Conservation (phyloP, 805 yeast genomes). For the Nakazawaea molendinolei region DNA sequence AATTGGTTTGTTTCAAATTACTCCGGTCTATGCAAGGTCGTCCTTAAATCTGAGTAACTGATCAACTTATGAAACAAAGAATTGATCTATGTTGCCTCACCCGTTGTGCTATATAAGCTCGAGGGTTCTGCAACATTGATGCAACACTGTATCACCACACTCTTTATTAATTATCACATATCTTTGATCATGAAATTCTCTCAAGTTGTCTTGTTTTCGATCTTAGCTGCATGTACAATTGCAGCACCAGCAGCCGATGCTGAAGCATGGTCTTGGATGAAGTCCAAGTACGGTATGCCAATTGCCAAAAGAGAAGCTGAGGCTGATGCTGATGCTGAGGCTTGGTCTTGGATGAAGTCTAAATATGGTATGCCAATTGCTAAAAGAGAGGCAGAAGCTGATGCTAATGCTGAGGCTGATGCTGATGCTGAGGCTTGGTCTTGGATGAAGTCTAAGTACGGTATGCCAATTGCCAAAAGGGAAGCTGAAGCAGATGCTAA, state of each 20-base stretch:
- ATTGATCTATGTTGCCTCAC: no score
- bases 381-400: conserved; percentile 17
- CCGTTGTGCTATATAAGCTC: no score
- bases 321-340: conserved; percentile 16
- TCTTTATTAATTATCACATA: no score
- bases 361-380: conserved; percentile 12
- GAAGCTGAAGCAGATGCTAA: conserved; percentile 22
- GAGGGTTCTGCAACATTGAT: no score
- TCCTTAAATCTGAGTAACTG: no score
- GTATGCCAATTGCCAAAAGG: conserved; percentile 15
- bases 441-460: conserved; percentile 7
- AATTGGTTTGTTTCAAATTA: no score
- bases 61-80: no score
- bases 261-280: conserved; percentile 14
- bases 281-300: conserved; percentile 5
- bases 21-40: no score
- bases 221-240: background rate
- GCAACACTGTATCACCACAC: no score
- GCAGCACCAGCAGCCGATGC: conserved; percentile 15
- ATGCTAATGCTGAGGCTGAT: no score
- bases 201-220: conserved; percentile 9
- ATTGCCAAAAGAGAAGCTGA: conserved; percentile 16
- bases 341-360: conserved; percentile 13
- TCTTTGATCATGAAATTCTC: conserved; percentile 18
- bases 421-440: conserved; percentile 14